These are phyloP conservation scores for Trichoderma guizhouense DNA, from an alignment of 2,329 filamentous ascomycete species.

Conservation along the genomic window DNA sequence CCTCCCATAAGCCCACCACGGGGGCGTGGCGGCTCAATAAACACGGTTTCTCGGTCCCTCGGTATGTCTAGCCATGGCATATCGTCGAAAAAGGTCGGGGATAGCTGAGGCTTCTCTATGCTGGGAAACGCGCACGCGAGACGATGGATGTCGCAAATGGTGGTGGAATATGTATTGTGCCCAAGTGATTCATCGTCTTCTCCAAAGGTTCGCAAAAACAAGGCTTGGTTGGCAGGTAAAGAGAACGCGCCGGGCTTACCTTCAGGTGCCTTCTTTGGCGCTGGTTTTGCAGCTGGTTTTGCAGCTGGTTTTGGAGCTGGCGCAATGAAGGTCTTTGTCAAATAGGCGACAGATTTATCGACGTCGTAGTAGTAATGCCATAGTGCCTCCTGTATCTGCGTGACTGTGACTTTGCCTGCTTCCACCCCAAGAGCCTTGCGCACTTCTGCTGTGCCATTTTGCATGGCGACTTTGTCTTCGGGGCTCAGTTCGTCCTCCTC, in stretches of 20 bases:
- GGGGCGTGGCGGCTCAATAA: conserved; percentile 55
- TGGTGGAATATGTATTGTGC: conserved; percentile 8
- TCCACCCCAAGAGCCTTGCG: conserved; percentile 60
- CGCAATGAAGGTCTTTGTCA: conserved; percentile 62
- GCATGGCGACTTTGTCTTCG: conserved; percentile 53
- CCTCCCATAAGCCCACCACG: conserved; percentile 75
- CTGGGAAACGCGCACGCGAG: conserved; percentile 15
- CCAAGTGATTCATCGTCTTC: conserved; percentile 29
- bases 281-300: conserved; percentile 28
- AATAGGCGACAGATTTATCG: conserved; percentile 76
- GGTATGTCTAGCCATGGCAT: conserved; percentile 82
- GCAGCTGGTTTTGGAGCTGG: conserved; percentile 35
- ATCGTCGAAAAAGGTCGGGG: conserved; percentile 68
- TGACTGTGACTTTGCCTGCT: conserved; percentile 52
- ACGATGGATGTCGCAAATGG: background rate
- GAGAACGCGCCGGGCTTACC: conserved; percentile 38
- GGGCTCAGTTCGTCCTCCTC: conserved; percentile 46
- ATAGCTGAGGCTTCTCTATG: conserved; percentile 22
- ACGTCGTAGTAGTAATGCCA: conserved; percentile 98
- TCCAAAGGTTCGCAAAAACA: conserved; percentile 31
- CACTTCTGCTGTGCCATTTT: conserved; percentile 63
- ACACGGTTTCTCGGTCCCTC: conserved; percentile 58
- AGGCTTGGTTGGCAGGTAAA: conserved; percentile 30
- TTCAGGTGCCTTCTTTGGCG: conserved; percentile 41
- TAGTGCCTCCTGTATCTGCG: conserved; percentile 80